Evolutionary conservation across 2,329 filamentous ascomycete genomes (phyloP), one percentile per base, ranked within the genome.

Genomic region (Talaromyces sp.): DNA sequence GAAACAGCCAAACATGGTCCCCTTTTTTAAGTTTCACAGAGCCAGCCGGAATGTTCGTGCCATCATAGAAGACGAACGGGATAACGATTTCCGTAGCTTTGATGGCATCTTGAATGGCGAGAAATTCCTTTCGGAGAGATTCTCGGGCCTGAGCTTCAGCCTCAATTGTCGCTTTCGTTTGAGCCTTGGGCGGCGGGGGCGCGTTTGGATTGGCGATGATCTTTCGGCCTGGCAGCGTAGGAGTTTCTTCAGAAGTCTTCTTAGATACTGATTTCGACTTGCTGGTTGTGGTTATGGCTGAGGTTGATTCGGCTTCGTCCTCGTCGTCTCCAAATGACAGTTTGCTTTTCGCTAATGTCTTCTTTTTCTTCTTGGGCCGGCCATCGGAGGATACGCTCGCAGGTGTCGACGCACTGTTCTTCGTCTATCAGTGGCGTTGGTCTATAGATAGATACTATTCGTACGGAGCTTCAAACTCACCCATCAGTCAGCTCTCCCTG

Each of bases 51-150:
- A 90, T 89, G 73, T 96, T 93, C 25, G 91, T 91, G 17, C 95
- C 95, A 68, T 98, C 93, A 77, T 97, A 98, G 73, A 98, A 98
- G 3, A 98, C 91, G 74, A 98, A 99, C 0, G 95, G 95, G 33
- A 99, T 88, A 17, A 90, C 83, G 59, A 99, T 90, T 71, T 97
- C 93, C 9, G 92, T 93, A 22, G 86, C 86, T 77, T 96, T 96
- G 66, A 98, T 90, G 0, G 88, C 86, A 64, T 96, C 91, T 72
- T 97, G 95, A 62, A 93, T 84, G 10, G 81, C 81, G 53, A 96
- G 74, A 69, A 96, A 99, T 71, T 98, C 88, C 64, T 88, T 90
- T 10, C 90, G 84, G 56, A 93, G 78, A 15, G 84, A 77, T 68
- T 95, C 91, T 65, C 90, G 84, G 66, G 92, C 86, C 60, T 89